phyloP scores from a whole-genome alignment of 768 basidiomycete species.

The Leccinum uliginosum region DNA sequence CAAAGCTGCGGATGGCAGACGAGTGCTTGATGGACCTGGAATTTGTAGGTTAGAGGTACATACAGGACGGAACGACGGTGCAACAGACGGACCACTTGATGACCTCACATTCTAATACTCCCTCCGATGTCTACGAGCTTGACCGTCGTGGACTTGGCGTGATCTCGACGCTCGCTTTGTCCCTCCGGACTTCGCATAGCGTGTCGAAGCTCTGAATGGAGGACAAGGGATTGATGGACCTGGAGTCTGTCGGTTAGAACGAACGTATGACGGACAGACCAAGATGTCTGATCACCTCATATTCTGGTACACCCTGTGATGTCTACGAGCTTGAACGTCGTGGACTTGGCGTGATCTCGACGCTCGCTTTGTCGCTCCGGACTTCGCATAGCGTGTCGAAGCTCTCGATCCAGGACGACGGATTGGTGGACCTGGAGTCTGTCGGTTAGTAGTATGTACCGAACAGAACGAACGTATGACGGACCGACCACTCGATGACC shows the following conservation, averaged over 20 bases:
- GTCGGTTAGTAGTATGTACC: no score
- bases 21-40: constrained; percentile 60
- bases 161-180: constrained; percentile 90
- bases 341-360: constrained; percentile 87
- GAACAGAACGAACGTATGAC: no score
- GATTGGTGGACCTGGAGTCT: constrained; percentile 56
- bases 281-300: constrained; percentile 84
- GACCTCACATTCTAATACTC: constrained; percentile 88
- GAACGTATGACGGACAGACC: constrained; percentile 44
- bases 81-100: constrained; percentile 65
- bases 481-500: constrained; percentile 78
- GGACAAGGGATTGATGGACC: constrained; percentile 57
- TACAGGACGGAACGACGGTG: background rate
- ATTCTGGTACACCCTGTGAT: constrained; percentile 92
- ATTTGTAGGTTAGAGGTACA: background rate
- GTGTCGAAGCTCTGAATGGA: constrained; percentile 61
- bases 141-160: constrained; percentile 73
- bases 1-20: constrained; percentile 56
- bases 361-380: constrained; percentile 86
- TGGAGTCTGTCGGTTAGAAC: constrained; percentile 20
- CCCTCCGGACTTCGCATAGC: constrained; percentile 83
- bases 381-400: constrained; percentile 82
- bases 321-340: constrained; percentile 74
- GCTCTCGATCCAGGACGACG: constrained; percentile 44
- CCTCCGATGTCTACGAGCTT: constrained; percentile 86